These are phyloP conservation scores for Colletotrichum sp. DNA, from an alignment of 2,329 filamentous ascomycete genomes.

Conservation along the genomic window DNA sequence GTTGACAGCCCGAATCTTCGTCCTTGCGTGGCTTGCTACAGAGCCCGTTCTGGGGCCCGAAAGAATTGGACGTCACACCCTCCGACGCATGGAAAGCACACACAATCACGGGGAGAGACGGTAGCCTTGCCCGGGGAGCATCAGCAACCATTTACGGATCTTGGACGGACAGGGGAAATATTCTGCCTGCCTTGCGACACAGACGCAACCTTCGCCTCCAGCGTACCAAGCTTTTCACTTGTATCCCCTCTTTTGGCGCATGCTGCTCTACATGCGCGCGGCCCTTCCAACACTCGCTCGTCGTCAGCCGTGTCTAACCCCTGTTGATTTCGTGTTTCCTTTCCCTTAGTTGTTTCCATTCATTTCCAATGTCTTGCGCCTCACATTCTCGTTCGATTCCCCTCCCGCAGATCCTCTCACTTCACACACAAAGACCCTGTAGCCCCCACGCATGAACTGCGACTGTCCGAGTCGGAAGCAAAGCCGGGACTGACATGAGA, in stretches of 20 bases:
- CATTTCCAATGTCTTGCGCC: background rate
- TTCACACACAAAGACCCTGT: constrained; percentile 21
- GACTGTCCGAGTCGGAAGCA: constrained; percentile 9
- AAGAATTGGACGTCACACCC: background rate
- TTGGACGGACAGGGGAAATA: background rate
- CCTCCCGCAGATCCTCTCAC: constrained; percentile 16
- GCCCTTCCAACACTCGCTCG: background rate
- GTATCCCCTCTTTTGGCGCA: background rate
- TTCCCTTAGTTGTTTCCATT: background rate
- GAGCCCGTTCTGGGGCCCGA: background rate
- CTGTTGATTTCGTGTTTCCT: background rate
- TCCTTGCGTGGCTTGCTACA: background rate
- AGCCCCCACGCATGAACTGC: constrained; percentile 26
- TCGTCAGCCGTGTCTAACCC: background rate
- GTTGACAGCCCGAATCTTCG: background rate
- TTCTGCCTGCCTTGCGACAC: background rate
- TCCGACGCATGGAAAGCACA: background rate
- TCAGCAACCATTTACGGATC: background rate
- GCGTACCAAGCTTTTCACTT: background rate
- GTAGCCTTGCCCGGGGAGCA: background rate
- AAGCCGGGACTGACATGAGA: constrained; percentile 15
- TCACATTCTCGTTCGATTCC: background rate
- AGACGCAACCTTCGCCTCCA: background rate
- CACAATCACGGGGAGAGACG: background rate
- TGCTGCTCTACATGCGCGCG: background rate